Evolutionary conservation across 176 grass and related monocot species (phyloP), one percentile per base, ranked within the genome.

Genomic region (Cenchrus purpureus): DNA sequence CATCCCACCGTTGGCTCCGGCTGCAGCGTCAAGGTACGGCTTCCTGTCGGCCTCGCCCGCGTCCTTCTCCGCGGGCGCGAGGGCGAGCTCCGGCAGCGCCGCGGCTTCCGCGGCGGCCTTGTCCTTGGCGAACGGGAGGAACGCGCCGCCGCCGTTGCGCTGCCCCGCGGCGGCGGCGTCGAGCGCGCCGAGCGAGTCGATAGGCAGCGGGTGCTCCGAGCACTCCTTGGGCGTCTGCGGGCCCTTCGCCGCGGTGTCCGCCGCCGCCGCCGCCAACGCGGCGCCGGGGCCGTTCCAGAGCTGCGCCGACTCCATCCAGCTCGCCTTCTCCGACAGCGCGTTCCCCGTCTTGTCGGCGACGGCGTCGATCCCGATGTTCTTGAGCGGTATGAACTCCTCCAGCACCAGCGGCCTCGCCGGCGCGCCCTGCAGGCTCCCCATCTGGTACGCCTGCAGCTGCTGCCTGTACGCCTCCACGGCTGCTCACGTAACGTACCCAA

Each of bases 291-390:
- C 66, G 86, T 88, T 94, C 97, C 97, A 99, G 29, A 99, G 97
- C 85, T 99, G 97, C 56, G 97, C 94, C 8, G 97, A 99, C 73
- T 92, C 84, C 97, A 99, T 99, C 97, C 97, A 99, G 84, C 62
- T 99, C 48, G 91, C 92, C 89, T 99, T 99, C 86, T 99, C 97
- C 25, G 93, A 94, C 31, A 79, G 4, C 9, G 70, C n/a, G 80
- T 85, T 86, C 50, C 78, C 79, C 14, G 59, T 58, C 64, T 86
- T 85, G 42, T 93, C 88, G 42, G 37, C 78, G 32, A 28, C 82
- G 34, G 48, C 84, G 77, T 94, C 97, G n/a, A 92, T 83, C 74
- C 68, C 86, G 73, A 92, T 84, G 54, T 84, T 89, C 86, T 97
- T 99, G 43, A 97, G 69, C 40, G 97, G 97, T 19, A 99, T 91